Evolutionary conservation across 2,329 filamentous ascomycete species (phyloP).

Genomic region (Aureobasidium lini): DNA sequence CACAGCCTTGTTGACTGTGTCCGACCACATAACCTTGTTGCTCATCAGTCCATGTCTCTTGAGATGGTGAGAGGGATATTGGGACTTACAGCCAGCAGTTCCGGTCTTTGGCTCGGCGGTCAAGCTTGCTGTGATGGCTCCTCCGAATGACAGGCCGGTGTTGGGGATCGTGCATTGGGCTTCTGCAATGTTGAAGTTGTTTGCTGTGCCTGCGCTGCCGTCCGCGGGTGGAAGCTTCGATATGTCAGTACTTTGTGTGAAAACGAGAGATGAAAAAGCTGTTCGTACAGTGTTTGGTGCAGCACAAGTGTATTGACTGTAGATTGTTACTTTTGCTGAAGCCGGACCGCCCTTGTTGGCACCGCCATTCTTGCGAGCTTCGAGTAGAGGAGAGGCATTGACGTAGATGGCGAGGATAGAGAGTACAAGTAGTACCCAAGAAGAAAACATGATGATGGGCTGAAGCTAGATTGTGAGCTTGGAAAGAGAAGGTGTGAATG

Average conservation of each 20-base stretch:
- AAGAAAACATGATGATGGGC: neutral
- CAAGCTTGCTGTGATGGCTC: neutral
- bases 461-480: neutral
- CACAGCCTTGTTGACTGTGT: neutral
- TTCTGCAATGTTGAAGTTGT: neutral
- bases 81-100: neutral
- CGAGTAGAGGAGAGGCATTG: neutral
- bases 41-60: neutral
- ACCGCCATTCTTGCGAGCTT: neutral
- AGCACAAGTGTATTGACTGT: neutral
- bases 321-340: neutral
- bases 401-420: neutral
- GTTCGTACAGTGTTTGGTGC: neutral
- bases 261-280: too few species aligned
- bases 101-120: neutral
- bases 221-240: neutral
- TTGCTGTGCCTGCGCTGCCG: neutral
- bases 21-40: neutral
- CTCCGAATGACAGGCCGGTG: neutral
- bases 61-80: rapidly evolving
- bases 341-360: neutral
- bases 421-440: neutral
- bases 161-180: neutral
- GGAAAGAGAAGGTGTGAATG: neutral
- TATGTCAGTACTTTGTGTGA: neutral